Evolutionary conservation across 805 yeast species (phyloP).

Genomic region (Pichia rugopelliculosa): DNA sequence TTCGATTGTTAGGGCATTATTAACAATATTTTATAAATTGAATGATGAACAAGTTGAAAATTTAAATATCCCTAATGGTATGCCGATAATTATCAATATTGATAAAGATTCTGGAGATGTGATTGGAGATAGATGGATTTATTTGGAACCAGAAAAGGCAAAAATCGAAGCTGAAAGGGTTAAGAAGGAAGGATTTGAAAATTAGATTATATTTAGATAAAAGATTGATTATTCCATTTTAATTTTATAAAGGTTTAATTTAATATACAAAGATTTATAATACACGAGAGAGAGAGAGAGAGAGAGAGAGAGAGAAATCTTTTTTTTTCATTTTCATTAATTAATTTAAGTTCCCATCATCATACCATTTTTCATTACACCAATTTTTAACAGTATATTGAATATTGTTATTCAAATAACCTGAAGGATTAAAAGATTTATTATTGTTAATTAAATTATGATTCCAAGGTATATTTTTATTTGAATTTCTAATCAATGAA

Average conservation of each 20-base stretch:
- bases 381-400: slow-evolving; percentile 48
- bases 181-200: slow-evolving; percentile 59
- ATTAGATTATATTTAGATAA: too few relatives aligned
- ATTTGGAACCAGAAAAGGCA: slow-evolving; percentile 76
- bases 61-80: slow-evolving; percentile 77
- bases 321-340: too few relatives aligned
- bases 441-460: slow-evolving; percentile 14
- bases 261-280: too few relatives aligned
- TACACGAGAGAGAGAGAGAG: too few relatives aligned
- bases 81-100: slow-evolving; percentile 59
- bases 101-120: slow-evolving; percentile 32
- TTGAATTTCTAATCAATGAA: slow-evolving; percentile 20
- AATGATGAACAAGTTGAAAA: slow-evolving; percentile 63
- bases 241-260: too few relatives aligned
- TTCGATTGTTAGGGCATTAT: slow-evolving; percentile 67
- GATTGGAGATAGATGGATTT: slow-evolving; percentile 39
- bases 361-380: slow-evolving; percentile 39
- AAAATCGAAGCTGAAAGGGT: slow-evolving; percentile 73
- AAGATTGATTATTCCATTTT: too few relatives aligned
- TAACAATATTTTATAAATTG: slow-evolving; percentile 59
- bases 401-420: slow-evolving; percentile 18
- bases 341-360: too few relatives aligned
- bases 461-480: slow-evolving; percentile 26
- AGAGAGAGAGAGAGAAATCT: too few relatives aligned
- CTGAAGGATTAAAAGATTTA: slow-evolving; percentile 23